Evolutionary conservation across 116 monocot genomes (phyloP).

Genomic region (Papilionanthe hybrid): DNA sequence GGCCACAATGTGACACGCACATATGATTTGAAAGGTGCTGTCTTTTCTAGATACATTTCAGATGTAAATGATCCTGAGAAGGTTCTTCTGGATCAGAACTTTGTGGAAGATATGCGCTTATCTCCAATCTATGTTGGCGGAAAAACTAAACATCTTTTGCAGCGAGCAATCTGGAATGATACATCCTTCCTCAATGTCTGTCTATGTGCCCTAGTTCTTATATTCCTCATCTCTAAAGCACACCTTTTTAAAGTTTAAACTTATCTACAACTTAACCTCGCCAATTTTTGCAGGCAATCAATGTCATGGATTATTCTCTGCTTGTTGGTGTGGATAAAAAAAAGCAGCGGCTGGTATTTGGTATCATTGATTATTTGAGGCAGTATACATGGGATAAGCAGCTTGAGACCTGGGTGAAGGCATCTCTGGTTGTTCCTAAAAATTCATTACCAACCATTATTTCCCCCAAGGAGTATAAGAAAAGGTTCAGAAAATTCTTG

Average conservation of each 20-base stretch:
- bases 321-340: slow-evolving; percentile 87
- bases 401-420: slow-evolving; percentile 83
- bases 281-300: slow-evolving; percentile 59
- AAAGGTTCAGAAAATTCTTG: slow-evolving; percentile 84
- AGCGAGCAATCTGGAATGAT: slow-evolving; percentile 97
- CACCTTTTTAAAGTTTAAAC: neutral
- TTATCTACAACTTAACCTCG: neutral
- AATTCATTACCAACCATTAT: slow-evolving; percentile 67
- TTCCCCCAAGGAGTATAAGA: slow-evolving; percentile 89
- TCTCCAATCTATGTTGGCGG: slow-evolving; percentile 87
- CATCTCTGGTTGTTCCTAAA: slow-evolving; percentile 72
- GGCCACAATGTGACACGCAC: slow-evolving; percentile 60
- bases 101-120: slow-evolving; percentile 77
- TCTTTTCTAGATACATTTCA: slow-evolving; percentile 60
- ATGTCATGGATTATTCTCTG: slow-evolving; percentile 92
- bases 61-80: slow-evolving; percentile 34
- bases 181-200: slow-evolving; percentile 92
- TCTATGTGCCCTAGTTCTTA: neutral
- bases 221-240: neutral
- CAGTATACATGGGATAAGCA: slow-evolving; percentile 94
- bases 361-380: slow-evolving; percentile 87
- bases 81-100: slow-evolving; percentile 84
- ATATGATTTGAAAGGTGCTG: slow-evolving; percentile 97
- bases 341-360: slow-evolving; percentile 68
- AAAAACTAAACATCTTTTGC: slow-evolving; percentile 73